phyloP scores from a whole-genome alignment of 805 yeast species.

The Lachancea waltii region DNA sequence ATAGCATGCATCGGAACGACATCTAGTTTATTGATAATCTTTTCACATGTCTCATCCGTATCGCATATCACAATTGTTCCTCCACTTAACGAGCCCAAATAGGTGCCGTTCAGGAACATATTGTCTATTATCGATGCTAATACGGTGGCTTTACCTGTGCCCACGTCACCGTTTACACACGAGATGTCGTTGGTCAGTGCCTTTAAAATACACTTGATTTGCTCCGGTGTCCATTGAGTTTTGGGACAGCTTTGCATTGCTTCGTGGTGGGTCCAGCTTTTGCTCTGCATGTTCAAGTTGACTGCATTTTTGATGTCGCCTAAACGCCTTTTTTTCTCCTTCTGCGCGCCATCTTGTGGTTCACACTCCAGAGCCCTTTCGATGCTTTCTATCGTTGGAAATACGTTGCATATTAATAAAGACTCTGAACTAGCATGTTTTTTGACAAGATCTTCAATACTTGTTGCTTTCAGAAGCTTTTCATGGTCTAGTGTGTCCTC shows the following conservation, averaged over 20 bases:
- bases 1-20: not conserved
- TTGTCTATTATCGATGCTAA: conserved; percentile 4
- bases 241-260: not conserved
- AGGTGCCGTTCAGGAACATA: conserved; percentile 1
- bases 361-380: not conserved
- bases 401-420: not conserved
- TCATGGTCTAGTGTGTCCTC: not conserved
- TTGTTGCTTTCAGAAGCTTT: not conserved
- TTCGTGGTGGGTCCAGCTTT: not conserved
- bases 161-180: conserved; percentile 4
- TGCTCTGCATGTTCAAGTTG: not conserved
- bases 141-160: conserved; percentile 4
- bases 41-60: conserved; percentile 6
- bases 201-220: not conserved
- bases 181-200: not conserved
- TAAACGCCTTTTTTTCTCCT: conserved; percentile 3
- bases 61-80: conserved; percentile 6
- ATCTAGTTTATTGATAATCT: not conserved
- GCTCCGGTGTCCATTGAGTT: conserved; percentile 1
- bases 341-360: not conserved
- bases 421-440: not conserved
- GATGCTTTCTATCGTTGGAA: not conserved
- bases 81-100: not conserved
- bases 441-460: not conserved
- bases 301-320: not conserved